These are phyloP conservation scores for Pisolithus thermaeus DNA, from an alignment of 1,284 basidiomycete species.

Conservation along the genomic window DNA sequence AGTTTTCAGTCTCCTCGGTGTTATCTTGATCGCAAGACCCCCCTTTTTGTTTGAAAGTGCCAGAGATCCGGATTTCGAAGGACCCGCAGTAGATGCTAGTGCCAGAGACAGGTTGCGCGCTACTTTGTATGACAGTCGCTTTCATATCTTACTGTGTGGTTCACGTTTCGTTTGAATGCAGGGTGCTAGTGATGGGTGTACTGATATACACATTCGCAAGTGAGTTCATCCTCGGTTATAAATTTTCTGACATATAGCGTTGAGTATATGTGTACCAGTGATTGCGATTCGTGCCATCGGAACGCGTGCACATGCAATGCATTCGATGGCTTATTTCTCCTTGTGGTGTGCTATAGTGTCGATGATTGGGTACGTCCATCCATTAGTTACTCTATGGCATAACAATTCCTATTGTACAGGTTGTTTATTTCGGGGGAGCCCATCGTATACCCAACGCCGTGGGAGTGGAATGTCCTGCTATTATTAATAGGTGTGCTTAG, in stretches of 20 bases:
- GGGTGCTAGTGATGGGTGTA: conserved; percentile 54
- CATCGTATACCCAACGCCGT: conserved; percentile 34
- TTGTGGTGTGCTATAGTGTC: conserved; percentile 55
- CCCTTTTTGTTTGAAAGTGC: conserved; percentile 39
- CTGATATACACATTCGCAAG: conserved; percentile 51
- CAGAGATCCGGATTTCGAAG: neutral
- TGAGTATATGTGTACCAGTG: conserved; percentile 33
- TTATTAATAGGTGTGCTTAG: conserved; percentile 39
- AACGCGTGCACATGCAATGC: conserved; percentile 66
- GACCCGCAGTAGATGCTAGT: conserved; percentile 16
- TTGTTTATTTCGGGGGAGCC: conserved; percentile 23
- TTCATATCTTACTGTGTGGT: conserved; percentile 4
- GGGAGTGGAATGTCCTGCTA: conserved; percentile 32
- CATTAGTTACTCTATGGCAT: too few species aligned
- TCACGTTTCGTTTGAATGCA: conserved; percentile 15
- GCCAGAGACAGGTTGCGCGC: conserved; percentile 43
- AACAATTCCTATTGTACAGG: conserved; percentile 35
- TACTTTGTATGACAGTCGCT: conserved; percentile 37
- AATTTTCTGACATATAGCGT: too few species aligned
- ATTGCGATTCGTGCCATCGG: conserved; percentile 68
- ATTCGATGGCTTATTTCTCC: conserved; percentile 68
- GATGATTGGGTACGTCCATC: conserved; percentile 36
- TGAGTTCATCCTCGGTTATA: conserved; percentile 4
- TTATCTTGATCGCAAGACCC: conserved; percentile 57
- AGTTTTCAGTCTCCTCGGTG: conserved; percentile 54